Conservation (phyloP, 768 basidiomycete species). For the Rhizopogon salebrosus region DNA sequence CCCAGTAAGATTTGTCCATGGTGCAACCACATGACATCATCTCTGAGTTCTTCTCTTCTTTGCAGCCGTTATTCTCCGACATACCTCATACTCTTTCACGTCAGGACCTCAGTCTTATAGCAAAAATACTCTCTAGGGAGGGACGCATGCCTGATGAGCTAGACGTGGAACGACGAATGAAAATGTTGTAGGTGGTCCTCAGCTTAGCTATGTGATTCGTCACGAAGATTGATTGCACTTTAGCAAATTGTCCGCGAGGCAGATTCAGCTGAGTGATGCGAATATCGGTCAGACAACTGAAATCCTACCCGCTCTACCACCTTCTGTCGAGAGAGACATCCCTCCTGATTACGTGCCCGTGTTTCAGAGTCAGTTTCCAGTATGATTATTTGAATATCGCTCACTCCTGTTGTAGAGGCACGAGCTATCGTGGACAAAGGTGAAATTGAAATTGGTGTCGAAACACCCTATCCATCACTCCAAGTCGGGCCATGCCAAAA, state of each 20-base stretch:
- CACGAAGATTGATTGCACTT: not conserved
- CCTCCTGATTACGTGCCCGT: not conserved
- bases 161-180: constrained; percentile 35
- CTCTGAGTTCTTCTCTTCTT: not conserved
- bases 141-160: constrained; percentile 31
- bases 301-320: not conserved
- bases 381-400: not conserved
- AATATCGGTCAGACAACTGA: not conserved
- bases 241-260: not conserved
- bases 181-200: constrained; percentile 44
- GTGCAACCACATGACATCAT: constrained; percentile 13
- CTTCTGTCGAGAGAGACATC: not conserved
- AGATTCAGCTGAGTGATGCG: not conserved
- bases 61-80: constrained; percentile 38
- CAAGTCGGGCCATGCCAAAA: not conserved
- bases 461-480: not conserved
- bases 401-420: not conserved
- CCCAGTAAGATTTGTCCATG: constrained; percentile 29
- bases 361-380: constrained; percentile 2
- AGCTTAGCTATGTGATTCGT: not conserved
- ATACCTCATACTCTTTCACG: constrained; percentile 38
- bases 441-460: not conserved
- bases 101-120: constrained; percentile 43
- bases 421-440: not conserved
- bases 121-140: constrained; percentile 47